These are phyloP conservation scores for Chaetoscypha palmicola DNA, from an alignment of 2,329 filamentous ascomycete species.

Conservation along the genomic window DNA sequence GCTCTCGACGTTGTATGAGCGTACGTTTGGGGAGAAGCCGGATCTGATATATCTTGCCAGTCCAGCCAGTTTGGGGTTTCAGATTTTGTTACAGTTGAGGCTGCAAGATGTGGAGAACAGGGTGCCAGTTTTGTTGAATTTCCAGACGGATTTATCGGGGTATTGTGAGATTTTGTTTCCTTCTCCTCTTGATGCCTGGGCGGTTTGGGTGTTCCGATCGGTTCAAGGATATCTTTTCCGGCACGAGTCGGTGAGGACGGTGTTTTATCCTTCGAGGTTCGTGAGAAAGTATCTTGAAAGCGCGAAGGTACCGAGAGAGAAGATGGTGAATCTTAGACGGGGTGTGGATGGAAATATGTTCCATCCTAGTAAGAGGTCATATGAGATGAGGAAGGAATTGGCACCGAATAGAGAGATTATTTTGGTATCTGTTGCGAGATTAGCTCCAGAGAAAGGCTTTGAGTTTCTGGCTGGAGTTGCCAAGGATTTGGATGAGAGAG, in stretches of 20 bases:
- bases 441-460: conserved; percentile 66
- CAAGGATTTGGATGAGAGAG: conserved; percentile 45
- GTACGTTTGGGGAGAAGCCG: conserved; percentile 51
- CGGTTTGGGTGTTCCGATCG: conserved; percentile 53
- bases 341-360: conserved; percentile 61
- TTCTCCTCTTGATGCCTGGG: conserved; percentile 50
- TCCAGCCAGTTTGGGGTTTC: conserved; percentile 63
- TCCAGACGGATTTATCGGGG: conserved; percentile 63
- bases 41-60: conserved; percentile 65
- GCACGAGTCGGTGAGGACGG: conserved; percentile 52
- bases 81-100: conserved; percentile 61
- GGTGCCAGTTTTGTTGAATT: conserved; percentile 59
- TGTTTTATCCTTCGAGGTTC: conserved; percentile 62
- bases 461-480: conserved; percentile 55
- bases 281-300: conserved; percentile 54
- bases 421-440: conserved; percentile 57
- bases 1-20: conserved; percentile 51
- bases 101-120: conserved; percentile 49
- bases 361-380: conserved; percentile 45
- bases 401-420: conserved; percentile 58
- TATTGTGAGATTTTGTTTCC: conserved; percentile 67
- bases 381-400: conserved; percentile 44
- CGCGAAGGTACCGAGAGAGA: conserved; percentile 47
- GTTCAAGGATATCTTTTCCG: conserved; percentile 63
- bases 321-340: conserved; percentile 54